These are phyloP conservation scores for Mikania micrantha DNA, from an alignment of 129 eudicot genomes.

Conservation along the genomic window DNA sequence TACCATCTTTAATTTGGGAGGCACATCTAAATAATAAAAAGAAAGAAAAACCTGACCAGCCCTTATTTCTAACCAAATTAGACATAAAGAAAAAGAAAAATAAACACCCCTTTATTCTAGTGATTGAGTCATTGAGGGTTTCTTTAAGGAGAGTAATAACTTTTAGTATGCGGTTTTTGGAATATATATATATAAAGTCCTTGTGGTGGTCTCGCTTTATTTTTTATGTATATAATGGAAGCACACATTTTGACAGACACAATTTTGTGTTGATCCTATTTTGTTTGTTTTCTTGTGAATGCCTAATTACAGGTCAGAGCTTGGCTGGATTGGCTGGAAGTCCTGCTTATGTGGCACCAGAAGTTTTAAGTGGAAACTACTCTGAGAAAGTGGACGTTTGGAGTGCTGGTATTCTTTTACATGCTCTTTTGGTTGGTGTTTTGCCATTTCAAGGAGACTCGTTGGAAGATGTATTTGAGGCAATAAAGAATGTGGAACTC, in stretches of 20 bases:
- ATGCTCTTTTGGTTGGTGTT: slow-evolving; percentile 80
- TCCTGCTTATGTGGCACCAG: slow-evolving; percentile 97
- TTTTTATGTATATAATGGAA: neutral
- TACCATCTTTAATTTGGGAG: neutral
- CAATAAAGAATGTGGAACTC: slow-evolving; percentile 64
- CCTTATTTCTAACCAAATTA: neutral
- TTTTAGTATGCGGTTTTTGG: neutral
- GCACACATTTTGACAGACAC: neutral
- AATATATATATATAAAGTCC: neutral
- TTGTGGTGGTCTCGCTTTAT: neutral
- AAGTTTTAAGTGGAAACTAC: slow-evolving; percentile 71
- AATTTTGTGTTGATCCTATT: neutral
- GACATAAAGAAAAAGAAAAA: neutral
- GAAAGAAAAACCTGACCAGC: neutral
- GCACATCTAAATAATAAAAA: neutral
- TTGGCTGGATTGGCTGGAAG: slow-evolving; percentile 95
- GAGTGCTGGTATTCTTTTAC: slow-evolving; percentile 97
- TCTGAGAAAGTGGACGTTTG: slow-evolving; percentile 88
- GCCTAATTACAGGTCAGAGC: slow-evolving; percentile 64
- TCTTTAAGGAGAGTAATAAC: neutral
- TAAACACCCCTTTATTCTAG: neutral
- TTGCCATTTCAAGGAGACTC: slow-evolving; percentile 92
- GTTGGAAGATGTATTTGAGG: slow-evolving; percentile 66
- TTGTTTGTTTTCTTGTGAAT: neutral
- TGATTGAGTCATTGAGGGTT: neutral